A percentile compares a stretch with the other conserved stretches of the same genome.
These are phyloP conservation scores for Camelina neglecta DNA, from an alignment of 345 rosid species.

Conservation along the genomic window DNA sequence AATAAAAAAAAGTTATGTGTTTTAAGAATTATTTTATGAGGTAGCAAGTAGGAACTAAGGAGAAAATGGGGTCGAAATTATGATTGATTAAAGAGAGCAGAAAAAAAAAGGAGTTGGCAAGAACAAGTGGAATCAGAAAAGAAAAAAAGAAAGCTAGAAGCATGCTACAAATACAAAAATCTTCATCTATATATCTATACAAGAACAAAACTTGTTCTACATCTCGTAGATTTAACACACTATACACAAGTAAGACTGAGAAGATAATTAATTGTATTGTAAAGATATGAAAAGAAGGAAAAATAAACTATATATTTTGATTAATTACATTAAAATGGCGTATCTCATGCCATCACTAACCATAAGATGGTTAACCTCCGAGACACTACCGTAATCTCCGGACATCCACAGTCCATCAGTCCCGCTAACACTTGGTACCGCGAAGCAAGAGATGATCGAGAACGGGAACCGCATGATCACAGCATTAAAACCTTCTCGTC, in stretches of 20 bases:
- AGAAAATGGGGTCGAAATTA: too few relatives aligned
- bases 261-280: neutral
- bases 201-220: slow-evolving; percentile 34
- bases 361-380: slow-evolving; percentile 88
- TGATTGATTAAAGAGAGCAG: neutral
- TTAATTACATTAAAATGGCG: slow-evolving; percentile 82
- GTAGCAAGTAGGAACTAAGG: neutral
- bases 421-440: slow-evolving; percentile 67
- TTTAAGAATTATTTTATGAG: too few relatives aligned
- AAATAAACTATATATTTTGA: neutral
- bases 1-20: too few relatives aligned
- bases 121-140: neutral
- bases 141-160: neutral
- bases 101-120: neutral
- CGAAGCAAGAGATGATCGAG: slow-evolving; percentile 67
- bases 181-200: neutral
- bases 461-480: slow-evolving; percentile 57
- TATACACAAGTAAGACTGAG: too few relatives aligned
- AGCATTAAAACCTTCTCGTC: slow-evolving; percentile 50
- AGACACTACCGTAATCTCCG: slow-evolving; percentile 56
- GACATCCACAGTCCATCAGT: slow-evolving; percentile 79
- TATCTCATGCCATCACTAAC: slow-evolving; percentile 91
- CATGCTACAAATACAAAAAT: neutral
- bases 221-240: slow-evolving; percentile 27
- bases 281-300: neutral